Base-by-base conservation (phyloP, 805 yeast genomes). In the Maudiozyma bulderi region DNA sequence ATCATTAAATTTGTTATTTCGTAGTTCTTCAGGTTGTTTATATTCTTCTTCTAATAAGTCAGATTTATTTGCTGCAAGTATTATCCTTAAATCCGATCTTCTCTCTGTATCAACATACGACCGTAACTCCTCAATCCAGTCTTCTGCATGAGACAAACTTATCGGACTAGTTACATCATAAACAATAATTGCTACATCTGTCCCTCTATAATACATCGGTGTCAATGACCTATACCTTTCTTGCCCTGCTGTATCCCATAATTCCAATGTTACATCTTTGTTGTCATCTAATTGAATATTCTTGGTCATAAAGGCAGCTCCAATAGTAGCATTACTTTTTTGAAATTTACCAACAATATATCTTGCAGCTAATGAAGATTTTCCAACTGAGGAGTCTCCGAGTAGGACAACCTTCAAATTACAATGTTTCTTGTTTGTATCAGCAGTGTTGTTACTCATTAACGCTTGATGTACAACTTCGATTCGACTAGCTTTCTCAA, bases 241-340 rank as follows among this genome's bases (percentile, higher is more conserved):
- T 63, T 85, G 93, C 6, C 95, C 93, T 0, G 91, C 90, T 2
- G 91, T 84, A 61, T 85, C 95, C 95, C 93, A 85, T 47, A 85
- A 83, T 60, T 85, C 93, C 55, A 83, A 77, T 62, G 84, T 83
- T 41, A 84, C 76, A 1, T 80, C 78, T 38, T 40, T 57, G 15
- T 50, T 46, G 35, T 71, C 77, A 47, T 76, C 77, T n/a, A 79
- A 60, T 15, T 76, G 74, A 43, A 84, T 76, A 3, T 81, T 72
- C 60, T 82, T 89, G 1, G 91, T 83, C 47, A 83, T 70, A 63
- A 84, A 85, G 2, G 93, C 95, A 1, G 95, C 95, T 1, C 95
- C 93, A 48, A 85, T 85, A 1, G 95, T 85, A 28, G 90, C 84
- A 65, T 84, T 89, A 54, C 85, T 75, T 55, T 81, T 86, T 51